Conservation (phyloP, 768 basidiomycete species). For the Kwoniella dejecticola region DNA sequence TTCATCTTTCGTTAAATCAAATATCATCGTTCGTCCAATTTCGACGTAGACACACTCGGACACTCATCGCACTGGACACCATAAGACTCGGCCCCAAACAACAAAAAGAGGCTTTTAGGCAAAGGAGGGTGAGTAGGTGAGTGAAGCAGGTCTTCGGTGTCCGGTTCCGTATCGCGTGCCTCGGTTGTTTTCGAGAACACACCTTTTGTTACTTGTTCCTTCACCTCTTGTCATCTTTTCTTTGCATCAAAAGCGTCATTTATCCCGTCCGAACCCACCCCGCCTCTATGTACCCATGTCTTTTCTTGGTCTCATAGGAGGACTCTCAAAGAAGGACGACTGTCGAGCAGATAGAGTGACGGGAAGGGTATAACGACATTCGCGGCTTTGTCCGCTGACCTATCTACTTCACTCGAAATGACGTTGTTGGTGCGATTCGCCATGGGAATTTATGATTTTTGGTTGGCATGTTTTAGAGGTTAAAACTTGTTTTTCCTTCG, state of each 20-base stretch:
- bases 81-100: too few species aligned
- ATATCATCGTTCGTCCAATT: too few species aligned
- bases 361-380: neutral
- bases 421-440: too few species aligned
- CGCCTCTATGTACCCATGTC: too few species aligned
- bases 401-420: too few species aligned
- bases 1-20: too few species aligned
- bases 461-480: slow-evolving; percentile 10
- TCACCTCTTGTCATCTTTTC: neutral
- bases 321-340: too few species aligned
- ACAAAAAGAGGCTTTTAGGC: too few species aligned
- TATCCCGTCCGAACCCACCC: neutral
- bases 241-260: neutral
- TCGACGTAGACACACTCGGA: too few species aligned
- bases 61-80: too few species aligned
- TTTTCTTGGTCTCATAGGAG: too few species aligned
- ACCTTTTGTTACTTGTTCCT: neutral
- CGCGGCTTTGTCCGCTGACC: neutral
- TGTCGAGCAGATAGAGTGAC: neutral
- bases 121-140: neutral
- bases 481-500: neutral
- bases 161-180: slow-evolving; percentile 6
- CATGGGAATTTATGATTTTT: neutral
- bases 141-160: neutral
- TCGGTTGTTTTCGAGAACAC: neutral